phyloP scores from a whole-genome alignment of 768 basidiomycete species.

The Lentinula guzmanii region DNA sequence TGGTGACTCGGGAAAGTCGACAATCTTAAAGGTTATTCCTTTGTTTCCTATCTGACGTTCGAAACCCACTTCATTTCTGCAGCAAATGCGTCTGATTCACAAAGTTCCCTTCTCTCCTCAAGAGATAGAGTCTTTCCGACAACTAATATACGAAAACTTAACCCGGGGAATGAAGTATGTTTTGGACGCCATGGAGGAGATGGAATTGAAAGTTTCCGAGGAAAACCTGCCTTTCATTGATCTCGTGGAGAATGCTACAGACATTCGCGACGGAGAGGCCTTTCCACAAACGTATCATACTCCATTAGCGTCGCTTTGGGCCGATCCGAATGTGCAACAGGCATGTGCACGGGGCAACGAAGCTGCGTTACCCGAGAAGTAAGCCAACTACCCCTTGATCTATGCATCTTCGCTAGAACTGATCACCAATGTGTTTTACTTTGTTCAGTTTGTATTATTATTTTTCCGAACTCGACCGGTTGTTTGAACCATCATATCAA shows the following conservation, averaged over 20 bases:
- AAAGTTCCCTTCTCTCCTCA: slow-evolving; percentile 72
- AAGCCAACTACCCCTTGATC: background rate
- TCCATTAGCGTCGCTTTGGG: slow-evolving; percentile 70
- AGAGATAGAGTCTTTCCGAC: slow-evolving; percentile 86
- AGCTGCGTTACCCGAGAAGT: slow-evolving; percentile 90
- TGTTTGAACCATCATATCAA: slow-evolving; percentile 67
- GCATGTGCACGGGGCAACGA: slow-evolving; percentile 85
- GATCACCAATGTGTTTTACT: background rate
- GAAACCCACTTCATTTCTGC: background rate
- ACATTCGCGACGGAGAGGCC: slow-evolving; percentile 74
- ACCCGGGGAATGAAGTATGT: slow-evolving; percentile 79
- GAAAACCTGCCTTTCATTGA: slow-evolving; percentile 54
- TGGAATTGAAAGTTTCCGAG: slow-evolving; percentile 68
- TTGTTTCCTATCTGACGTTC: background rate
- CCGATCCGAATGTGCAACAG: slow-evolving; percentile 64
- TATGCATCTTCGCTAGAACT: background rate
- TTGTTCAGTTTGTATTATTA: slow-evolving; percentile 61
- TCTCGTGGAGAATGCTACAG: slow-evolving; percentile 59
- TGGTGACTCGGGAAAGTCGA: slow-evolving; percentile 92
- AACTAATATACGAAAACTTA: slow-evolving; percentile 90
- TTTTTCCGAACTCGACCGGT: slow-evolving; percentile 69
- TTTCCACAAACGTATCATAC: slow-evolving; percentile 68
- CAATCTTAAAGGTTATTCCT: slow-evolving; percentile 68
- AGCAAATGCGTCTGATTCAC: slow-evolving; percentile 99
- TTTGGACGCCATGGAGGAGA: slow-evolving; percentile 85